Conservation (phyloP, 2,329 filamentous ascomycete genomes). For the Phaeosphaeriaceae sp. region DNA sequence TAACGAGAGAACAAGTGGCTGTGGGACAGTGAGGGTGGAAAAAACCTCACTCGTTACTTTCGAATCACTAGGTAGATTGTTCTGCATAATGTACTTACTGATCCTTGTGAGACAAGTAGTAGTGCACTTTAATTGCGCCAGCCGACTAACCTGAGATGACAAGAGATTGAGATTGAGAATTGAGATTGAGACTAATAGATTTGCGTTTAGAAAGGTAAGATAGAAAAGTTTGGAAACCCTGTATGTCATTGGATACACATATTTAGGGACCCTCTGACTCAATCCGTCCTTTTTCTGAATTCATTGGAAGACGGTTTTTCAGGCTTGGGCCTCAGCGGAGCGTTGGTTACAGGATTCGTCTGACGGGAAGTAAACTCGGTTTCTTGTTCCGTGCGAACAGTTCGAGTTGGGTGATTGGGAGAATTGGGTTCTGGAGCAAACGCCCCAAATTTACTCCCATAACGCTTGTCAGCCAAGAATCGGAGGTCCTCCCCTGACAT, state of each 20-base stretch:
- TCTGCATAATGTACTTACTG: too few species aligned
- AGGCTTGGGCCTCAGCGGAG: neutral
- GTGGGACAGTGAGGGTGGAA: too few species aligned
- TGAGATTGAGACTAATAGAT: neutral
- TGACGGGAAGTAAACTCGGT: neutral
- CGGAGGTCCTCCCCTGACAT: conserved; percentile 5
- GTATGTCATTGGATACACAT: neutral
- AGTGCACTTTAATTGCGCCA: neutral
- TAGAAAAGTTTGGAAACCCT: neutral
- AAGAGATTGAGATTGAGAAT: neutral
- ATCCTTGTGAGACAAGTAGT: neutral
- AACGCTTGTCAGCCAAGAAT: conserved; percentile 8
- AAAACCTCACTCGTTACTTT: too few species aligned
- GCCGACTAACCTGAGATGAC: neutral
- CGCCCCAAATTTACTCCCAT: conserved; percentile 10
- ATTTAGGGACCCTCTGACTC: neutral
- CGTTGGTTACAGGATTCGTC: neutral
- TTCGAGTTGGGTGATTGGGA: neutral
- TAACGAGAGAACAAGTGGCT: too few species aligned
- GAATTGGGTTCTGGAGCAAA: conserved; percentile 4
- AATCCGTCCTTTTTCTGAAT: conserved; percentile 3
- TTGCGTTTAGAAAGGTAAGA: neutral
- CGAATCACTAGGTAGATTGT: too few species aligned
- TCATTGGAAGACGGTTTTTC: conserved; percentile 5
- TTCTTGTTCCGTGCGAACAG: neutral